Evolutionary conservation across 2,329 filamentous ascomycete genomes (phyloP).

Genomic region (Microcera coccophila): DNA sequence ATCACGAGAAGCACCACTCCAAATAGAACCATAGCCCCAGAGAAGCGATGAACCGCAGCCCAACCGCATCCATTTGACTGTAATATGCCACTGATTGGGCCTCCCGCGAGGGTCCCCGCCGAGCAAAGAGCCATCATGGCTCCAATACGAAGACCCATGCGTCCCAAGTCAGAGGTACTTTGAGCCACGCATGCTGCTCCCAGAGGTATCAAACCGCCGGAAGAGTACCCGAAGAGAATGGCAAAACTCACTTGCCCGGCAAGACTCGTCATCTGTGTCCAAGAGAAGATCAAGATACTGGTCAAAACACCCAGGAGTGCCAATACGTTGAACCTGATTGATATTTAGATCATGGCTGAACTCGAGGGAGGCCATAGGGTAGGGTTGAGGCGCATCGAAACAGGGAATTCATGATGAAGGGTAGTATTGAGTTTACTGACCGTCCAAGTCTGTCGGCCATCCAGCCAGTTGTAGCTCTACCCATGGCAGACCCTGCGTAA

Average conservation of each 20-base stretch:
- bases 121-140: slow-evolving; percentile 31
- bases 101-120: slow-evolving; percentile 22
- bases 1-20: neutral
- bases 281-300: slow-evolving; percentile 28
- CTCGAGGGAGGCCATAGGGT: no score
- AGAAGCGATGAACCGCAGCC: neutral
- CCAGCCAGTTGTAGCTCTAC: slow-evolving; percentile 50
- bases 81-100: slow-evolving; percentile 21
- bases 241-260: slow-evolving; percentile 20
- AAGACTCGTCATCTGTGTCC: slow-evolving; percentile 25
- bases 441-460: slow-evolving; percentile 50
- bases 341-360: no score
- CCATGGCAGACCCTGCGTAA: slow-evolving; percentile 53
- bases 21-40: neutral
- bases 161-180: slow-evolving; percentile 26
- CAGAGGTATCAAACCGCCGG: slow-evolving; percentile 34
- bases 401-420: no score
- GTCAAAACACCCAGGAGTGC: slow-evolving; percentile 18
- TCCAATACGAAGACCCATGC: slow-evolving; percentile 31
- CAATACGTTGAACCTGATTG: slow-evolving; percentile 40
- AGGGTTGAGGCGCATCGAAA: no score
- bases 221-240: slow-evolving; percentile 29
- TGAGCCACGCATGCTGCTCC: slow-evolving; percentile 31
- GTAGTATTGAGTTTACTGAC: slow-evolving; percentile 4
- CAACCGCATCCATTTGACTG: slow-evolving; percentile 5